A percentile compares a stretch with the other conserved stretches of the same genome.
Conservation (phyloP, 441 rosid genomes). For the Gossypium gossypioides region DNA sequence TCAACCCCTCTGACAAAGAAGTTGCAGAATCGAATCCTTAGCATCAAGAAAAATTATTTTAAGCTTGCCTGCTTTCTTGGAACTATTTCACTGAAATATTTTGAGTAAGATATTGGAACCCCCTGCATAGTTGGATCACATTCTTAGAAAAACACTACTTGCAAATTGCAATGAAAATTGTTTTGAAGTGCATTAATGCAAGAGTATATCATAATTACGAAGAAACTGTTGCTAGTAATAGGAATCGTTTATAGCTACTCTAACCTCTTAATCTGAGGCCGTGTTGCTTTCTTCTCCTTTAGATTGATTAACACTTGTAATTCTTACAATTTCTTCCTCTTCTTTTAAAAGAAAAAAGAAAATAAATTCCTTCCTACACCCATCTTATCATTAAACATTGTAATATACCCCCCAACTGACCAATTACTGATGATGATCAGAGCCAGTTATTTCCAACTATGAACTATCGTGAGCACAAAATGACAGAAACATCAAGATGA, state of each 20-base stretch:
- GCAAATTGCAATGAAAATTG: neutral
- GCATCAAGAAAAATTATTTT: neutral
- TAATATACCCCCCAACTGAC: neutral
- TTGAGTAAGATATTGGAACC: neutral
- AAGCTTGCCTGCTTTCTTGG: neutral
- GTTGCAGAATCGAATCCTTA: neutral
- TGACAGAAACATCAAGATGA: neutral
- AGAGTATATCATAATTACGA: neutral
- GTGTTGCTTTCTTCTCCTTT: neutral
- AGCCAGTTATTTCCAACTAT: conserved; percentile 7
- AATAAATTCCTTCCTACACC: neutral
- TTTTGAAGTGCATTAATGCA: neutral
- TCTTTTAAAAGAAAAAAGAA: neutral
- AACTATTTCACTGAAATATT: neutral
- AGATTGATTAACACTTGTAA: neutral
- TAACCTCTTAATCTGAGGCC: neutral
- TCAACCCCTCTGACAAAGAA: neutral
- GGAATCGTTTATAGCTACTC: neutral
- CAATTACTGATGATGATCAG: neutral
- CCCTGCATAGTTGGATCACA: neutral
- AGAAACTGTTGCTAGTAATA: neutral
- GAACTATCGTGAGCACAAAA: neutral
- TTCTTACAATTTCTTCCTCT: neutral
- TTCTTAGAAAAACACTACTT: neutral
- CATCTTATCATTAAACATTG: neutral